Conservation (phyloP, 2,329 filamentous ascomycete species). For the Calonectria montana region DNA sequence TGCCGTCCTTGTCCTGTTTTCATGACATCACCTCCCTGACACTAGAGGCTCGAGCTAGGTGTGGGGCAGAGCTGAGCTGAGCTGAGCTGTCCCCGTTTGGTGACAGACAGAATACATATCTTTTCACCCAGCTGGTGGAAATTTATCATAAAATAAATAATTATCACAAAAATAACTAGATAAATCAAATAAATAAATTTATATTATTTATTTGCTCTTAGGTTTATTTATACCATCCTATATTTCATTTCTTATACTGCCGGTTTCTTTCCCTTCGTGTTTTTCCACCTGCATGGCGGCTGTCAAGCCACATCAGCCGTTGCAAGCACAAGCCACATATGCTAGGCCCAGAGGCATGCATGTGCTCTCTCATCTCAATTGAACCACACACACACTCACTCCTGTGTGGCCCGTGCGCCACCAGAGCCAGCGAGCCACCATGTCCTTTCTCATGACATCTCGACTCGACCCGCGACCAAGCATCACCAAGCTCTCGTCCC, state of each 20-base stretch:
- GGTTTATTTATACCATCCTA: too few relatives aligned
- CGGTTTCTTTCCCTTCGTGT: too few relatives aligned
- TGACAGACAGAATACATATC: too few relatives aligned
- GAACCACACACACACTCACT: slow-evolving; percentile 1
- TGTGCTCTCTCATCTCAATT: slow-evolving; percentile 14
- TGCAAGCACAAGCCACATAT: slow-evolving; percentile 10
- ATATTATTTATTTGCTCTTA: too few relatives aligned
- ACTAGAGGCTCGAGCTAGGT: slow-evolving; percentile 5
- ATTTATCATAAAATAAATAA: too few relatives aligned
- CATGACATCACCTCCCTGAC: slow-evolving; percentile 43
- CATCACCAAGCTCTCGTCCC: slow-evolving; percentile 15
- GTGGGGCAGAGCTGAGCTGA: not conserved
- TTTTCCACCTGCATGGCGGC: not conserved
- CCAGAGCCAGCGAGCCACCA: slow-evolving; percentile 37
- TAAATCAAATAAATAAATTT: not conserved
- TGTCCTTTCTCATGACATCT: slow-evolving; percentile 38
- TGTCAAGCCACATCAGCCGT: not conserved
- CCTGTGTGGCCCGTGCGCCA: slow-evolving; percentile 29
- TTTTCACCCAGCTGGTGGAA: too few relatives aligned
- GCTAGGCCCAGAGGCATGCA: not conserved
- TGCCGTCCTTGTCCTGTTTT: slow-evolving; percentile 24
- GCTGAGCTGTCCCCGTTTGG: not conserved
- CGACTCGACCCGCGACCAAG: not conserved
- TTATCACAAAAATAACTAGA: not conserved
- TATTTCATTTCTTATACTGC: too few relatives aligned